Base-by-base conservation (phyloP, 805 yeast genomes). In the Monosporozyma aquatica region DNA sequence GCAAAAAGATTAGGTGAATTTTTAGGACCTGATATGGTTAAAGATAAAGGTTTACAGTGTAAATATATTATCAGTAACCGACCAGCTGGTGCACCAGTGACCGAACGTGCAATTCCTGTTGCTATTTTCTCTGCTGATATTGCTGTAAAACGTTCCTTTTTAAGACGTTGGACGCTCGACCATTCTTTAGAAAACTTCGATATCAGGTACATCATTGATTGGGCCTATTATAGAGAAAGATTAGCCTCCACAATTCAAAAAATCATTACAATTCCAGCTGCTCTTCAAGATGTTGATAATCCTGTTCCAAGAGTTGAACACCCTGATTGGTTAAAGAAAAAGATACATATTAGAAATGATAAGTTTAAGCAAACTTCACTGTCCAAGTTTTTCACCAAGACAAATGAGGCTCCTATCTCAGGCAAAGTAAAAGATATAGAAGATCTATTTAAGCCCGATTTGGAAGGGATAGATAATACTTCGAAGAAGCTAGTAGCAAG, bases 181-280 rank as follows among this genome's bases (percentile, higher is more conserved):
- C 78, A 84, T 0, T 69, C 84, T 0, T 60, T 90, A 34, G 83
- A 78, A 3, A 76, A 79, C 38, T 86, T 86, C 57, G 97, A 90
- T 61, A 95, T 95, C 3, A 72, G 97, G 54, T 73, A 76, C 15
- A 82, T 92, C 41, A 75, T 92, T 47, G 97, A 92, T 61, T 92
- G 99, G 99, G 77, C 68, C 18, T 92, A 92, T 58, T 92, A 92
- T 58, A 72, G 80, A 48, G 96, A 87, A 54, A 77, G 99, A 54
- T 71, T 92, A 27, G 94, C 90, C 0, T 87, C 95, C 2, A 95
- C 89, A 5, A 79, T 94, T 34, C 96, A 89, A 60, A 92, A 94
- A 64, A 87, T 92, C 53, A 85, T 92, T 51, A 83, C 96, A 0
- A 90, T 92, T 51, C 99, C 99, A 2, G 99, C 99, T 4, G 97